Base-by-base conservation (phyloP, 306 rosid genomes). In the Malus sieversii region DNA sequence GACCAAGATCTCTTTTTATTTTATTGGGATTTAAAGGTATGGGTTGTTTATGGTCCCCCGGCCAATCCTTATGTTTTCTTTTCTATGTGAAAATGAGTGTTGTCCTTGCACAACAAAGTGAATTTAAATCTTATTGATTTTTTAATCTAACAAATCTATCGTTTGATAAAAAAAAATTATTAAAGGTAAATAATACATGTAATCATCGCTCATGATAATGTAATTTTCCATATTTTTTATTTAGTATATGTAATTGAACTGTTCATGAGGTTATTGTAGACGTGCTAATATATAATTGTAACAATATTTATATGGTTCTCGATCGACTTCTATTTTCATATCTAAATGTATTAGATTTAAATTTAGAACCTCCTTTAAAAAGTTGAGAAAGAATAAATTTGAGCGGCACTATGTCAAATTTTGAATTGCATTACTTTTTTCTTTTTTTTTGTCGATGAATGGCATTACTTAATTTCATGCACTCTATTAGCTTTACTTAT, bases 1-100 rank as follows among this genome's bases (percentile, higher is more conserved):
- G 98, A 88, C 44, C 73, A 81, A 79, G 85, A 88, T 85, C 86
- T 85, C 87, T 78, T 88, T 82, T 78, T 77, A 83, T 87, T 88
- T 80, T 86, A 68, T 82, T 79, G 87, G 81, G 86, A 86, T 72
- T 93, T 82, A 83, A 91, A 86, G 96, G 96, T 81, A 91, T 91
- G 98, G 98, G 98, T 88, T 88, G 89, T 88, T 88, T 80, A 85
- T 90, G 98, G 90, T 94, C 96, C 96, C 96, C 88, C 27, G 27
- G 27, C 27, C 84, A 88, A 83, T 85, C 83, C 77, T 84, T 84
- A 76, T 83, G 84, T 80, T 78, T 74, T 58, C 57, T 81, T 79
- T 19, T 74, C n/a, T 20, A 22, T 38, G 8, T 35, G 9, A 35
- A 35, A 35, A 6, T 35, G 13, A 4, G 52, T 45, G 0, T 45